Conservation (phyloP, 1,284 basidiomycete species). For the Volvariella volvacea region DNA sequence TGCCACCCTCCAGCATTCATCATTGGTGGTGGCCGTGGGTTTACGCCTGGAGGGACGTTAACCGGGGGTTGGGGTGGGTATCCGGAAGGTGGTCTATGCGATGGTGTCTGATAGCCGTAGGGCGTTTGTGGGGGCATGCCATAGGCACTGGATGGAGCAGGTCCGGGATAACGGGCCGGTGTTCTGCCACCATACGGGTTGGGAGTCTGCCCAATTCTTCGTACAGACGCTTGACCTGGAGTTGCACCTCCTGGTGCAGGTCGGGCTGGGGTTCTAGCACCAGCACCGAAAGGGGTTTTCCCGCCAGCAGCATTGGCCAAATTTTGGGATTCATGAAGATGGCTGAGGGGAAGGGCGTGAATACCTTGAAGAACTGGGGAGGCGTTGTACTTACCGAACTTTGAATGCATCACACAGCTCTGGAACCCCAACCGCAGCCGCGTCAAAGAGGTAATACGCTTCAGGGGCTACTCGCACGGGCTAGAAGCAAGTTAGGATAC, state of each 20-base stretch:
- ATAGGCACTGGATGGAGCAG: conserved; percentile 18
- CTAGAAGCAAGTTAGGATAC: conserved; percentile 31
- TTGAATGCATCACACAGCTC: conserved; percentile 96
- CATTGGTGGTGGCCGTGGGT: conserved; percentile 57
- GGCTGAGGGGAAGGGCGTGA: conserved; percentile 32
- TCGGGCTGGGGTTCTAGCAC: conserved; percentile 70
- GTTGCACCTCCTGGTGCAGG: conserved; percentile 56
- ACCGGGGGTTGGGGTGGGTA: conserved; percentile 36
- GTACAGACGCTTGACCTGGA: conserved; percentile 69
- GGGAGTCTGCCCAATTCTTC: conserved; percentile 63
- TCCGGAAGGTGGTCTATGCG: conserved; percentile 35
- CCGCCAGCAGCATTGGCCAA: conserved; percentile 55
- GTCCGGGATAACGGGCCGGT: conserved; percentile 31
- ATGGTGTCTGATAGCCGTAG: conserved; percentile 61
- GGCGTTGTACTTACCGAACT: conserved; percentile 53
- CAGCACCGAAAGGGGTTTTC: conserved; percentile 75
- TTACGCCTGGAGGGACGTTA: conserved; percentile 48
- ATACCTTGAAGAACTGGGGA: conserved; percentile 9
- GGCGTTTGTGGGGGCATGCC: conserved; percentile 30
- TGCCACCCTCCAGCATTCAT: conserved; percentile 35
- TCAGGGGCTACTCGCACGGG: conserved; percentile 87
- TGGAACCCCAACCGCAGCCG: conserved; percentile 82
- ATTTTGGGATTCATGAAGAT: conserved; percentile 77
- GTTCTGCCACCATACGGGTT: conserved; percentile 62
- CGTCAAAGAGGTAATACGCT: conserved; percentile 85